Evolutionary conservation across 257 asterid species (phyloP), one percentile per base, ranked within the genome.

Genomic region (Coffea canephora): DNA sequence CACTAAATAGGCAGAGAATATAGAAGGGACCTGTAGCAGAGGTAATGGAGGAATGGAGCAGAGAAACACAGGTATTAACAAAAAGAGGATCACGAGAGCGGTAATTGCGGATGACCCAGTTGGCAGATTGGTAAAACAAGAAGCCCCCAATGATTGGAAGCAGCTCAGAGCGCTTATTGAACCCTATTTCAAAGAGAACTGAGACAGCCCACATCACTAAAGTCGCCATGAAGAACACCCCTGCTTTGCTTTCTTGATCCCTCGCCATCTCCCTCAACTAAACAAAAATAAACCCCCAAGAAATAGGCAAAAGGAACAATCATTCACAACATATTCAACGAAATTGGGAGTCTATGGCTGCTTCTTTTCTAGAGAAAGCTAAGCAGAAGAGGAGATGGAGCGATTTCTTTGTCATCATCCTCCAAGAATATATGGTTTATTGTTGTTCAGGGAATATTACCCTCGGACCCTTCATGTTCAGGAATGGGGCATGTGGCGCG

Each of bases 21-120:
- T 21, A 79, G 66, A 39, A 71, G 87, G 86, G 45, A 92, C 97
- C 97, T 67, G 90, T 81, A 46, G 91, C 82, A 31, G 98, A 95
- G 69, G 87, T 90, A 82, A 89, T 84, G 85, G 90, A 90, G 71
- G 99, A 93, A 78, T 95, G 99, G 69, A 95, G 86, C 68, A 95
- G 97, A 83, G 99, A 95, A 79, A 93, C 94, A 78, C 92, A 91
- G 49, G 98, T 93, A 87, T 95, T 95, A 79, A 95, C 98, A 71
- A 91, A 86, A 80, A 93, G 89, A 14, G 94, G 93, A 61, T 91
- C 97, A 55, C 89, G 95, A 59, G 91, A 90, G 21, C 86, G 83
- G 75, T 82, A 83, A 19, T 75, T 82, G 77, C 96, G 93, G 77
- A 95, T 79, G 85, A 83, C 85, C 91, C 87, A 83, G 87, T 93